phyloP scores from a whole-genome alignment of 352 stramenopile genomes.

The Phytophthora megakarya region DNA sequence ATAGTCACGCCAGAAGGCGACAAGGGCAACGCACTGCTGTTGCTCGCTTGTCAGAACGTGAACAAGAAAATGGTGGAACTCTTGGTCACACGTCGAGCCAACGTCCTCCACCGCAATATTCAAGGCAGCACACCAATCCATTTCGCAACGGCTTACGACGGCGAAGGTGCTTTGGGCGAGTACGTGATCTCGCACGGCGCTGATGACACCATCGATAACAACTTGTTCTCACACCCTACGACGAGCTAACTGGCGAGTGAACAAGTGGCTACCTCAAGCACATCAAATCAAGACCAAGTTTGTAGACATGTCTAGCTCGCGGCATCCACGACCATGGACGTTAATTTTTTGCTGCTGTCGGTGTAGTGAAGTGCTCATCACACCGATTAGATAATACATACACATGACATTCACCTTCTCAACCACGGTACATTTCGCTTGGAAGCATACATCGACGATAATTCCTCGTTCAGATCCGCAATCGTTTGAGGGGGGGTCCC shows the following conservation, averaged over 20 bases:
- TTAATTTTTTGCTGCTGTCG: conserved; percentile 34
- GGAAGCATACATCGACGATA: conserved; percentile 12
- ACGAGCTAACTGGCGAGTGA: conserved; percentile 80
- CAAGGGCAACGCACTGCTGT: conserved; percentile 92
- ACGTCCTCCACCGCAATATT: conserved; percentile 92
- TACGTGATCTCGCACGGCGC: conserved; percentile 93
- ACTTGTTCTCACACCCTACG: conserved; percentile 91
- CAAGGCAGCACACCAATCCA: conserved; percentile 94
- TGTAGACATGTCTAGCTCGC: conserved; percentile 29
- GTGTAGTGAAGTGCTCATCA: conserved; percentile 21
- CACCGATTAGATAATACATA: conserved; percentile 46
- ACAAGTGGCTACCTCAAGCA: too few relatives aligned
- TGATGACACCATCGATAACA: conserved; percentile 95
- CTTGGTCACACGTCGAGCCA: conserved; percentile 81
- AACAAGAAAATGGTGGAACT: conserved; percentile 91
- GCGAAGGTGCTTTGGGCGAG: conserved; percentile 87
- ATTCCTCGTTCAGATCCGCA: conserved; percentile 8
- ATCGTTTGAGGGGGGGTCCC: conserved; percentile 18
- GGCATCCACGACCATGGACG: too few relatives aligned
- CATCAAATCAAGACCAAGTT: too few relatives aligned
- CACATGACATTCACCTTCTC: conserved; percentile 18
- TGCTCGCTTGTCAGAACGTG: conserved; percentile 90
- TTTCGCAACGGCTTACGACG: conserved; percentile 94
- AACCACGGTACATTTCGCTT: neutral
- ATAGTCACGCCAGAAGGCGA: too few relatives aligned